These are phyloP conservation scores for Helotiales sp. DNA, from an alignment of 2,329 filamentous ascomycete genomes.

Conservation along the genomic window DNA sequence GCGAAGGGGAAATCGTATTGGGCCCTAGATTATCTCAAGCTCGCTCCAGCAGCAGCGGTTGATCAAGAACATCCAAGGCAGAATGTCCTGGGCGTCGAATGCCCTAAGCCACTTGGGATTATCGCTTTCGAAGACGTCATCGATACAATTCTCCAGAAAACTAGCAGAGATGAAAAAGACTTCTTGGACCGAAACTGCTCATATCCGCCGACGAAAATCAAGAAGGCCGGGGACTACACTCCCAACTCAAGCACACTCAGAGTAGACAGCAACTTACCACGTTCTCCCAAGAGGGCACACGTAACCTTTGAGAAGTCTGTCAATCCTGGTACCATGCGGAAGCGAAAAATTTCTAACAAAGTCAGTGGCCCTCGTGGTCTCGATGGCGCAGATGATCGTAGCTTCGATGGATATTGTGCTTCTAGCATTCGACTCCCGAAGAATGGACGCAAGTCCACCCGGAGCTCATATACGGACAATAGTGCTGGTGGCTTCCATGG, in stretches of 20 bases:
- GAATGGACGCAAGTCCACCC: slow-evolving; percentile 4
- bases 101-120: slow-evolving; percentile 38
- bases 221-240: slow-evolving; percentile 29
- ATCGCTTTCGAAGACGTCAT: slow-evolving; percentile 40
- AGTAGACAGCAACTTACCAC: background rate
- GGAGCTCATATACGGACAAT: slow-evolving; percentile 37
- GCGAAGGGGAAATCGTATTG: slow-evolving; percentile 16
- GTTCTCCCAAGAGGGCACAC: background rate
- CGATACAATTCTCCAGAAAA: slow-evolving; percentile 36
- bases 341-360: slow-evolving; percentile 30
- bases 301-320: slow-evolving; percentile 9
- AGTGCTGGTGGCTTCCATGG: slow-evolving; percentile 37
- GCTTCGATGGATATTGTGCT: background rate
- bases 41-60: slow-evolving; percentile 17
- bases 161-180: slow-evolving; percentile 35
- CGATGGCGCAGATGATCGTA: slow-evolving; percentile 35
- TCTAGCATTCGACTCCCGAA: slow-evolving; percentile 9
- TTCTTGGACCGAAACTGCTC: slow-evolving; percentile 31
- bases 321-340: slow-evolving; percentile 27
- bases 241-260: background rate
- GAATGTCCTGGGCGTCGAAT: slow-evolving; percentile 27
- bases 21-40: slow-evolving; percentile 30
- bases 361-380: slow-evolving; percentile 14
- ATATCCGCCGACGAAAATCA: slow-evolving; percentile 29
- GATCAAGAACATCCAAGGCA: slow-evolving; percentile 13